These are phyloP conservation scores for Brassica carinata DNA, from an alignment of 345 rosid species.

Conservation along the genomic window DNA sequence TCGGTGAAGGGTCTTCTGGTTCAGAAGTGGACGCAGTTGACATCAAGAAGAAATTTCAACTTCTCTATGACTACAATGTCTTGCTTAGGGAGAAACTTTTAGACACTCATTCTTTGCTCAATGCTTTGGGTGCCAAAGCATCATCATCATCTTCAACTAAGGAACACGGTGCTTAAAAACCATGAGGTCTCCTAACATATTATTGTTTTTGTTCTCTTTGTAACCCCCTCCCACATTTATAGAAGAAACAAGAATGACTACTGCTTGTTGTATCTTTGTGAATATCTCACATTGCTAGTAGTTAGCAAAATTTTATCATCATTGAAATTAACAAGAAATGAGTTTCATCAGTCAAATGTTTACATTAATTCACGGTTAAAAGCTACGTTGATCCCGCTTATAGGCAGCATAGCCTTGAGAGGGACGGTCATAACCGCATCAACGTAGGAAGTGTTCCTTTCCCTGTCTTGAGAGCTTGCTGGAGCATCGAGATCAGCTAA, in stretches of 20 bases:
- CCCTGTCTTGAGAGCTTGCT: conserved; percentile 78
- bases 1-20: conserved; percentile 43
- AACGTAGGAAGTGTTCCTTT: conserved; percentile 69
- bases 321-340: not conserved
- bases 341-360: conserved; percentile 11
- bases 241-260: not conserved
- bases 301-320: conserved; percentile 21
- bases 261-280: conserved; percentile 38
- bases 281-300: conserved; percentile 24
- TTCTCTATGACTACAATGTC: conserved; percentile 71
- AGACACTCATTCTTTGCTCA: conserved; percentile 58
- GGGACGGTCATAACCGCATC: conserved; percentile 93
- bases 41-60: conserved; percentile 61
- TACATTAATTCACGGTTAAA: conserved; percentile 36
- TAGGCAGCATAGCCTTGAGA: conserved; percentile 48
- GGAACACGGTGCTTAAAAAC: conserved; percentile 10
- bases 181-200: conserved; percentile 9
- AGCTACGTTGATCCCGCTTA: conserved; percentile 27
- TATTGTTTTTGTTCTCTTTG: conserved; percentile 24
- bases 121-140: conserved; percentile 41
- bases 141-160: conserved; percentile 33
- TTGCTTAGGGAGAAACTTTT: conserved; percentile 67
- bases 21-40: conserved; percentile 62
- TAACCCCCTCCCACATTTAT: conserved; percentile 1
- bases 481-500: conserved; percentile 94